phyloP scores from a whole-genome alignment of 768 basidiomycete species.

The Agaricus blazei region DNA sequence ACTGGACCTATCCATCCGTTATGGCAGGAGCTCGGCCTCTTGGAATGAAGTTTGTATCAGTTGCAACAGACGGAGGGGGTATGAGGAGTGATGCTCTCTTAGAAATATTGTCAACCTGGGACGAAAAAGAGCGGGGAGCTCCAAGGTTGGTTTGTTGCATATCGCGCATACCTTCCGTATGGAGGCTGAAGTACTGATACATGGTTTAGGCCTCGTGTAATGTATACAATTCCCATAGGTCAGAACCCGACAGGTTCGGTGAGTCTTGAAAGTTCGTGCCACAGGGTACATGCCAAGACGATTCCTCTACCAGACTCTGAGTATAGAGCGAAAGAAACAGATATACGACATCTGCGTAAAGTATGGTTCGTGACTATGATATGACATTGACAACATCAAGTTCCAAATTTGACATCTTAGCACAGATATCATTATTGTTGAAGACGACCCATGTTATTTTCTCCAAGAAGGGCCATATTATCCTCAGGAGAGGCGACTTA shows the following conservation, averaged over 20 bases:
- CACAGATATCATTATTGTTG: slow-evolving; percentile 69
- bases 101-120: slow-evolving; percentile 59
- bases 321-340: slow-evolving; percentile 57
- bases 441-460: slow-evolving; percentile 83
- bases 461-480: slow-evolving; percentile 57
- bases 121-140: slow-evolving; percentile 49
- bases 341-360: slow-evolving; percentile 83
- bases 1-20: slow-evolving; percentile 73
- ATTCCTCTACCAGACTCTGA: slow-evolving; percentile 47
- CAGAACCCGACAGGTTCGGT: slow-evolving; percentile 81
- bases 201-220: slow-evolving; percentile 51
- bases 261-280: slow-evolving; percentile 18
- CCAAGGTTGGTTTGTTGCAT: slow-evolving; percentile 45
- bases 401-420: neutral
- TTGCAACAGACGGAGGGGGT: slow-evolving; percentile 68
- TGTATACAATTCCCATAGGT: slow-evolving; percentile 77
- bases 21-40: slow-evolving; percentile 30
- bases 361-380: slow-evolving; percentile 42
- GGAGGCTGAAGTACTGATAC: neutral
- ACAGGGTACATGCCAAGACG: neutral
- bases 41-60: slow-evolving; percentile 42
- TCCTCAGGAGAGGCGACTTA: slow-evolving; percentile 27
- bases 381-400: neutral
- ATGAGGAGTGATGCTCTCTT: slow-evolving; percentile 62
- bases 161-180: slow-evolving; percentile 3